Evolutionary conservation across 495 filamentous ascomycete species (phyloP).

Genomic region (Penicillium ucsense): DNA sequence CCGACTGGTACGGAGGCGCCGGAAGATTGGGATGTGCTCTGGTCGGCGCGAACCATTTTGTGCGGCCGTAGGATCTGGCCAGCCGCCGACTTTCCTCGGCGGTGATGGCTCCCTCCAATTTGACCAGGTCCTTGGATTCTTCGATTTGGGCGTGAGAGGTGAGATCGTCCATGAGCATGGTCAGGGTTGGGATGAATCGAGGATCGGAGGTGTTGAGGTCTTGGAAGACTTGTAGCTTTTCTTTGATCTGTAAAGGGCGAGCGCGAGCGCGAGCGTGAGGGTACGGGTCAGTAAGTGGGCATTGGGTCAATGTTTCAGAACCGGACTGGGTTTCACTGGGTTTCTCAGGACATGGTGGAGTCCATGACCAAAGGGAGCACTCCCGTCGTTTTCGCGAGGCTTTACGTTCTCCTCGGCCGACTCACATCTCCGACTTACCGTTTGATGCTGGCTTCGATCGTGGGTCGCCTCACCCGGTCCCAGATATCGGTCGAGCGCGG

Average conservation of each 20-base stretch:
- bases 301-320: too few species aligned
- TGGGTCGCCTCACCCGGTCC: conserved; percentile 41
- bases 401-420: too few species aligned
- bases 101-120: conserved; percentile 39
- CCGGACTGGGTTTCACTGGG: too few species aligned
- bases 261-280: conserved; percentile 2
- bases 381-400: too few species aligned
- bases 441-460: conserved; percentile 47
- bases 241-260: conserved; percentile 43
- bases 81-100: conserved; percentile 31
- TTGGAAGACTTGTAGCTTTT: conserved; percentile 51
- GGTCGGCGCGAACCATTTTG: conserved; percentile 53
- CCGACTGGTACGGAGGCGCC: conserved; percentile 20
- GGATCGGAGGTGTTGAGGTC: conserved; percentile 32
- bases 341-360: too few species aligned
- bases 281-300: background rate
- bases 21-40: conserved; percentile 41
- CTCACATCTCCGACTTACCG: conserved; percentile 20
- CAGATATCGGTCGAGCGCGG: conserved; percentile 50
- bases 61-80: conserved; percentile 44
- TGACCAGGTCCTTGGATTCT: conserved; percentile 42
- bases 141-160: conserved; percentile 49
- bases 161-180: conserved; percentile 42
- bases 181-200: conserved; percentile 42
- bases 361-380: too few species aligned